phyloP scores from a whole-genome alignment of 2,329 filamentous ascomycete species.

The Madurella mycetomatis region DNA sequence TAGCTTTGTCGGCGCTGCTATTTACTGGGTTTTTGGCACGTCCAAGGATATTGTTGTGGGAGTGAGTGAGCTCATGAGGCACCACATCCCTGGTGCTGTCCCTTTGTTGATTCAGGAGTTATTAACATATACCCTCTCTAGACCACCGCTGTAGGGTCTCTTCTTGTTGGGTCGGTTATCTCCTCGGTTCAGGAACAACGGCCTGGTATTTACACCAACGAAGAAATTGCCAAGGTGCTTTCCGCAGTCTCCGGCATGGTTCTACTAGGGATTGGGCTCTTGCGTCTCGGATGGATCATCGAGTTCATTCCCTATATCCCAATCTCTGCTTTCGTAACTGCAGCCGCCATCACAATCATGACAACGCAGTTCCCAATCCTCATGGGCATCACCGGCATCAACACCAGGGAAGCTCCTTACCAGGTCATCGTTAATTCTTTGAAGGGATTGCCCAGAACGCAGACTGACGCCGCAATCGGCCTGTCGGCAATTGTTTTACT shows the following conservation, averaged over 20 bases:
- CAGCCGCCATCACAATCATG: constrained; percentile 48
- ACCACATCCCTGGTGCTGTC: no score
- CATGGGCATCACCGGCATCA: constrained; percentile 47
- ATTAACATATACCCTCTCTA: constrained; percentile 51
- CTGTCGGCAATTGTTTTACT: constrained; percentile 64
- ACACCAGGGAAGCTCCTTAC: constrained; percentile 47
- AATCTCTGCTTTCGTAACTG: constrained; percentile 53
- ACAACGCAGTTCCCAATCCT: constrained; percentile 47
- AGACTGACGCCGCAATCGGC: constrained; percentile 67
- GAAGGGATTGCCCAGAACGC: constrained; percentile 43
- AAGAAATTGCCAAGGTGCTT: constrained; percentile 45
- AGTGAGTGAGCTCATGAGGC: constrained; percentile 46
- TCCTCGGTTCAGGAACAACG: constrained; percentile 32
- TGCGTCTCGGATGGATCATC: constrained; percentile 50
- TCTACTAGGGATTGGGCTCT: constrained; percentile 45
- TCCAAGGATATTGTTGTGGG: constrained; percentile 72
- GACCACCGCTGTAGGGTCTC: constrained; percentile 49
- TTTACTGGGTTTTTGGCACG: constrained; percentile 38
- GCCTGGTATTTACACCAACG: constrained; percentile 36
- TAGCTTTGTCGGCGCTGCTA: constrained; percentile 35
- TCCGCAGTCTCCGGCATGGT: constrained; percentile 46
- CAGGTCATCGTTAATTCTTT: constrained; percentile 49
- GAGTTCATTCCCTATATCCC: constrained; percentile 51
- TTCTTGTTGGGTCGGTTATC: constrained; percentile 34
- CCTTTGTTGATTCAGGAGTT: no score